A percentile compares a stretch with the other conserved stretches of the same genome.
These are phyloP conservation scores for Rutidosis leptorrhynchoides DNA, from an alignment of 129 eudicot species.

Conservation along the genomic window DNA sequence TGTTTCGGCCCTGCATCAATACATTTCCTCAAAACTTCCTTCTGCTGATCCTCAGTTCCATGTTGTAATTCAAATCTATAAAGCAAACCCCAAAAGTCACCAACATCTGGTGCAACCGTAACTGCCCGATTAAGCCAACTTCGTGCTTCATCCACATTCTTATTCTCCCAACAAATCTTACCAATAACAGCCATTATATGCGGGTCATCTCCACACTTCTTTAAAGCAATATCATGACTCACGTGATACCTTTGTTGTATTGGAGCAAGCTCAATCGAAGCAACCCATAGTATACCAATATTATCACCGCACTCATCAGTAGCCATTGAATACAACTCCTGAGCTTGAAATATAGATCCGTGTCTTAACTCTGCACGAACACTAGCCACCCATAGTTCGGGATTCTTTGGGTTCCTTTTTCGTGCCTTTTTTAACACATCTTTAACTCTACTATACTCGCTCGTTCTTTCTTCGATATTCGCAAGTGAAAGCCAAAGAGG, in stretches of 20 bases:
- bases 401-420: slow-evolving; percentile 81
- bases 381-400: slow-evolving; percentile 92
- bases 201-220: slow-evolving; percentile 75
- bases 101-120: slow-evolving; percentile 75
- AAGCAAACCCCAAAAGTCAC: slow-evolving; percentile 87
- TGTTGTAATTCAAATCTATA: slow-evolving; percentile 79
- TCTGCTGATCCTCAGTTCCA: slow-evolving; percentile 74
- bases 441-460: slow-evolving; percentile 72
- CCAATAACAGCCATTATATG: slow-evolving; percentile 85
- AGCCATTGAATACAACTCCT: slow-evolving; percentile 80
- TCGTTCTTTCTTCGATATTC: slow-evolving; percentile 71
- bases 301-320: slow-evolving; percentile 81
- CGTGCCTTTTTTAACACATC: slow-evolving; percentile 83
- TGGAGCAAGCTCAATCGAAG: slow-evolving; percentile 81
- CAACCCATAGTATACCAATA: slow-evolving; percentile 90
- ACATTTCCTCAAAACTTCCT: slow-evolving; percentile 71
- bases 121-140: slow-evolving; percentile 82
- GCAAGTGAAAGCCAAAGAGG: slow-evolving; percentile 94
- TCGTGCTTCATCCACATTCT: slow-evolving; percentile 87
- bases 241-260: slow-evolving; percentile 68
- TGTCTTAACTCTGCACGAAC: slow-evolving; percentile 71
- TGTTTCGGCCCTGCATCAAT: slow-evolving; percentile 84
- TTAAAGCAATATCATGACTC: slow-evolving; percentile 65
- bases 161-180: slow-evolving; percentile 83
- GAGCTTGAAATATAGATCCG: slow-evolving; percentile 78